Evolutionary conservation across 768 basidiomycete genomes (phyloP), one percentile per base, ranked within the genome.

Genomic region (Lentinula guzmanii): DNA sequence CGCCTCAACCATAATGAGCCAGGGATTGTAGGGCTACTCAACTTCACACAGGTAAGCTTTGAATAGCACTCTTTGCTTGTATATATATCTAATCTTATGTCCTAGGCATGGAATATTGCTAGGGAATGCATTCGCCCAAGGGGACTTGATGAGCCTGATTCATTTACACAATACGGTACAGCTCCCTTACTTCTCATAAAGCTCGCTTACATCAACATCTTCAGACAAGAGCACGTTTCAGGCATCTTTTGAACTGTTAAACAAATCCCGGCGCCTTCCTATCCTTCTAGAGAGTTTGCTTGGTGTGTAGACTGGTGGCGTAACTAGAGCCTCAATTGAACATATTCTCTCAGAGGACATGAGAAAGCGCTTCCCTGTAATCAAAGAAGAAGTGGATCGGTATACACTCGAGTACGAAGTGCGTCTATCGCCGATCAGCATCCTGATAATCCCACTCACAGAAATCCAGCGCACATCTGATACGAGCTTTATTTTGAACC

Each of bases 241-340:
- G 50, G 74, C 73, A 13, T 86, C 89, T 10, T 84, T 91, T 64
- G 82, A 79, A 41, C 65, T 81, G 6, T 75, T 92, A 37, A 83
- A 81, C 62, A 79, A 80, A 63, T 79, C 81, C 55, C 79, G 83
- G 64, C 81, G 84, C 71, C 71, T 91, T 16, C 82, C 86, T 9
- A 79, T 82, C 53, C 74, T 91, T 61, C 71, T 91, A 24, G 90
- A 93, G 67, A 81, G 79, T 10, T 91, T 89, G 68, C 79, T 91
- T 31, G 87, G 90, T 90, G 57, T 57, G 84, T 68, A 15, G 7
- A 31, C 24, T 13, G 16, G 46, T 16, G n/a, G n/a, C 16, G 42
- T 6, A 13, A 48, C 10, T 31, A 31, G 61, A 31, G 62, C 5
- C 41, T 21, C 33, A 5, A 48, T 18, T 5, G 9, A 61, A 11